Percentiles rank a stretch among this genome's conserved stretches.
Conservation (phyloP, 768 basidiomycete genomes). For the Auriscalpium microsporum region DNA sequence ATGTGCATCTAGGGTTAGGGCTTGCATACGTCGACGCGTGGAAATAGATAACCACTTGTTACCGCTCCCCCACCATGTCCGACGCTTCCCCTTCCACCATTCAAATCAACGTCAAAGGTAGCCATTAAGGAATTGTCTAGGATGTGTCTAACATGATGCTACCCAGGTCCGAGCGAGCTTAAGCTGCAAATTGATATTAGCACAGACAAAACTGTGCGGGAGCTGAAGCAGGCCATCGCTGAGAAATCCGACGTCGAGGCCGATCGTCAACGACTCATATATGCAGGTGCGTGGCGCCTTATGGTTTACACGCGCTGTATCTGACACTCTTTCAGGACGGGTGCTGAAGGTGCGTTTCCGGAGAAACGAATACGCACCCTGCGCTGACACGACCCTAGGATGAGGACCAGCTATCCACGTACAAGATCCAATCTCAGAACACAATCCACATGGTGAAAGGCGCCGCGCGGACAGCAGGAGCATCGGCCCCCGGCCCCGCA, state of each 20-base stretch:
- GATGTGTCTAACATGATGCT: not conserved
- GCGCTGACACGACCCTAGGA: conserved; percentile 39
- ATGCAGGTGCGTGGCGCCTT: conserved; percentile 53
- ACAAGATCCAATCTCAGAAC: conserved; percentile 86
- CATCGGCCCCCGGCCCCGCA: conserved; percentile 27
- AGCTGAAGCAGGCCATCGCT: conserved; percentile 88
- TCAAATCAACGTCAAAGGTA: conserved; percentile 66
- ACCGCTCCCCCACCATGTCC: not conserved
- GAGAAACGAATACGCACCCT: not conserved
- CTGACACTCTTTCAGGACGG: conserved; percentile 36
- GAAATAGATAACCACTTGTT: not conserved
- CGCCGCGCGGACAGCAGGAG: conserved; percentile 36
- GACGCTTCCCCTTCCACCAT: conserved; percentile 35
- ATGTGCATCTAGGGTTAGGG: too few relatives aligned
- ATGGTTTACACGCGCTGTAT: not conserved
- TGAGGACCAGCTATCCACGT: conserved; percentile 70
- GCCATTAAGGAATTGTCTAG: not conserved
- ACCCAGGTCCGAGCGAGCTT: conserved; percentile 77
- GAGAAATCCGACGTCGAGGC: conserved; percentile 79
- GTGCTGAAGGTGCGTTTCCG: conserved; percentile 54
- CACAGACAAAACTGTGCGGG: conserved; percentile 75
- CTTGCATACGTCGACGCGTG: too few relatives aligned
- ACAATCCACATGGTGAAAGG: conserved; percentile 95
- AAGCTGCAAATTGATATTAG: conserved; percentile 83
- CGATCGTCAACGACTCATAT: conserved; percentile 85